These are phyloP conservation scores for Neurospora terricola DNA, from an alignment of 495 filamentous ascomycete genomes.

Conservation along the genomic window DNA sequence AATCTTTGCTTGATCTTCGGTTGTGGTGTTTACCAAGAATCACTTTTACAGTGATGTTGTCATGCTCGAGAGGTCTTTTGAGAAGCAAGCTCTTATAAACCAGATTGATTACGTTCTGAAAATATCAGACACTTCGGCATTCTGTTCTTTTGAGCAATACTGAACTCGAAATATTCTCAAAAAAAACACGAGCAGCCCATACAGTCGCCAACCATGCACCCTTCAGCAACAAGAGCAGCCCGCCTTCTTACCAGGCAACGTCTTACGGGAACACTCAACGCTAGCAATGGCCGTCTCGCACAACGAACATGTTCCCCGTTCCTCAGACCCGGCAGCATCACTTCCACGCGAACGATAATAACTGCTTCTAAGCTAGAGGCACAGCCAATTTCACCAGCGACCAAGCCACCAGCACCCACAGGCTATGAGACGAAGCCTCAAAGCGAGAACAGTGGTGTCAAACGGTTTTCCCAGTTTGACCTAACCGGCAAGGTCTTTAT, in stretches of 20 bases:
- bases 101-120: neutral
- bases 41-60: neutral
- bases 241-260: constrained; percentile 1
- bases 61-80: neutral
- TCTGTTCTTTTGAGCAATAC: neutral
- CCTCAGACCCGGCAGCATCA: neutral
- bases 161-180: neutral
- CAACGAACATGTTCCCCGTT: neutral
- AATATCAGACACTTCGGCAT: neutral
- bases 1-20: neutral
- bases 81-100: neutral
- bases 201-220: neutral
- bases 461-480: constrained; percentile 35
- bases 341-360: neutral
- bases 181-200: neutral
- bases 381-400: neutral
- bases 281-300: neutral
- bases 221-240: neutral
- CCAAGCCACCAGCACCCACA: neutral
- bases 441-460: constrained; percentile 12
- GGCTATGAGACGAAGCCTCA: neutral
- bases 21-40: neutral
- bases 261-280: neutral
- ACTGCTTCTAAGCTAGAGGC: neutral
- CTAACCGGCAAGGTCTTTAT: constrained; percentile 48